Conservation (phyloP, 768 basidiomycete species). For the Amanita jacksonii region DNA sequence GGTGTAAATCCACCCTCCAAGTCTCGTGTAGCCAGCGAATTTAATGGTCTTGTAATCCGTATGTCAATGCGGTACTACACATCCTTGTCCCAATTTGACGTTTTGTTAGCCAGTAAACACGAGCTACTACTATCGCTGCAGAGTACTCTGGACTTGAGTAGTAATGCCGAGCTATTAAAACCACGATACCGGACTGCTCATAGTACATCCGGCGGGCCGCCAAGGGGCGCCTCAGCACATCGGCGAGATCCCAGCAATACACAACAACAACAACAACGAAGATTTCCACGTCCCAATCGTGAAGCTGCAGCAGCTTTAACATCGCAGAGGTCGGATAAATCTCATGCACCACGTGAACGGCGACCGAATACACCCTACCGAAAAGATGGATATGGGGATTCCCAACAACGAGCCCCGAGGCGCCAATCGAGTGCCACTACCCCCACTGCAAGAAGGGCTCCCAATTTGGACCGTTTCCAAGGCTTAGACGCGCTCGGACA, state of each 20-base stretch:
- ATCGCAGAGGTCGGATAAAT: not conserved
- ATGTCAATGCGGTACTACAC: no score
- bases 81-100: constrained; percentile 8
- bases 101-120: constrained; percentile 13
- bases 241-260: not conserved
- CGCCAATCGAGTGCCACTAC: not conserved
- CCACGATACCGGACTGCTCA: not conserved
- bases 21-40: constrained; percentile 15
- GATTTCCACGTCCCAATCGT: constrained; percentile 15
- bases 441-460: not conserved
- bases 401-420: no score
- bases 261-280: no score
- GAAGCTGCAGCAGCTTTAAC: constrained; percentile 7
- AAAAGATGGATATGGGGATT: no score
- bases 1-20: constrained; percentile 4
- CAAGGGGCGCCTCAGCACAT: not conserved
- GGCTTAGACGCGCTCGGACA: constrained; percentile 4
- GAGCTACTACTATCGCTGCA: no score
- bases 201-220: not conserved
- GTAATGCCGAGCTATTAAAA: no score
- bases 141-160: no score
- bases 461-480: not conserved
- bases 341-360: not conserved
- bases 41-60: constrained; percentile 25
- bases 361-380: not conserved